phyloP scores from a whole-genome alignment of 331 rosid genomes.

The Quercus lobata region DNA sequence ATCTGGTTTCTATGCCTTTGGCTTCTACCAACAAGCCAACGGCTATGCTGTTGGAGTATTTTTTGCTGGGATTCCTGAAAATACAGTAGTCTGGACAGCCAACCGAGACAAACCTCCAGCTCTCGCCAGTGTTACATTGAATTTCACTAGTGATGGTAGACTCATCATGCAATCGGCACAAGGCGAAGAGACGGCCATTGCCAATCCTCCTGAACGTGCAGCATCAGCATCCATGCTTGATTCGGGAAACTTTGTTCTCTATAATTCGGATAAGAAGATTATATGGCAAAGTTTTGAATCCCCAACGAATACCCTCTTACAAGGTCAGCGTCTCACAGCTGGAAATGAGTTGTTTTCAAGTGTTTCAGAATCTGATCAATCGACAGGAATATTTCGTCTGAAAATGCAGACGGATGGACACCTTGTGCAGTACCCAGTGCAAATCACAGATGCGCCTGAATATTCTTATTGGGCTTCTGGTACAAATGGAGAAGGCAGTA shows the following conservation, averaged over 20 bases:
- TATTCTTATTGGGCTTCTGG: not conserved
- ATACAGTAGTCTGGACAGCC: conserved; percentile 43
- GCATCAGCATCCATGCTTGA: conserved; percentile 53
- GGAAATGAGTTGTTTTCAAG: conserved; percentile 20
- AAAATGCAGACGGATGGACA: conserved; percentile 21
- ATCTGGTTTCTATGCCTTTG: conserved; percentile 50
- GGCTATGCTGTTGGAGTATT: conserved; percentile 37
- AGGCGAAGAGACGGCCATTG: conserved; percentile 13
- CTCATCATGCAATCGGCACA: conserved; percentile 13
- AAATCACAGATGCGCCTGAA: not conserved
- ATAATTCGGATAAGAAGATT: not conserved
- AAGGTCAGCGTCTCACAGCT: conserved; percentile 22
- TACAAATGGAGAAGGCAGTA: not conserved
- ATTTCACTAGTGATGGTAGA: conserved; percentile 27
- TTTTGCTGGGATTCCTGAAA: conserved; percentile 1
- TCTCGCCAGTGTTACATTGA: conserved; percentile 25
- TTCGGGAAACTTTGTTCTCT: conserved; percentile 51
- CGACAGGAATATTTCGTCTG: conserved; percentile 24
- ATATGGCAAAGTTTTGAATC: conserved; percentile 51
- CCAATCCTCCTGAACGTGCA: not conserved
- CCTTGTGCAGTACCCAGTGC: conserved; percentile 27
- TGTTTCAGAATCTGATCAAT: conserved; percentile 11
- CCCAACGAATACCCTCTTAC: conserved; percentile 52
- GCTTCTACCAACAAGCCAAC: conserved; percentile 37
- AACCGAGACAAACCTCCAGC: conserved; percentile 31